phyloP scores from a whole-genome alignment of 805 yeast species.

The Helenozyma baotianmanensis region DNA sequence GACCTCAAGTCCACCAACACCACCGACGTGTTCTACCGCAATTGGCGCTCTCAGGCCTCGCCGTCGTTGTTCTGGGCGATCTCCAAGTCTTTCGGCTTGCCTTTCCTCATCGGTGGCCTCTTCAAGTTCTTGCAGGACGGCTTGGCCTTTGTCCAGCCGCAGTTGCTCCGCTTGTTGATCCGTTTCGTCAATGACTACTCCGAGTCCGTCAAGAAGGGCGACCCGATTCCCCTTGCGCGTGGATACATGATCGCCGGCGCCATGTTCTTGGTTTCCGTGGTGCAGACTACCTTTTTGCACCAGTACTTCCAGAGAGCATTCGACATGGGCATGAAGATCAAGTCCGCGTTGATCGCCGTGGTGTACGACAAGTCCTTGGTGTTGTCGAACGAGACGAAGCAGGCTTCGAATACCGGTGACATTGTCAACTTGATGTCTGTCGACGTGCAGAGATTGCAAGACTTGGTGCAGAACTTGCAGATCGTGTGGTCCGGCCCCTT shows the following conservation, averaged over 20 bases:
- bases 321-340: constrained; percentile 73
- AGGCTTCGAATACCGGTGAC: constrained; percentile 79
- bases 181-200: constrained; percentile 35
- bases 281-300: constrained; percentile 73
- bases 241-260: constrained; percentile 72
- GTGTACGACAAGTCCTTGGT: constrained; percentile 66
- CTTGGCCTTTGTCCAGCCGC: constrained; percentile 43
- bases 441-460: constrained; percentile 86
- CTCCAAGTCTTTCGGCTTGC: constrained; percentile 65
- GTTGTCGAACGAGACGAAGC: constrained; percentile 67
- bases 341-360: constrained; percentile 61
- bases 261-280: constrained; percentile 72
- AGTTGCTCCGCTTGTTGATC: constrained; percentile 30
- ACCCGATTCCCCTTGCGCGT: constrained; percentile 56
- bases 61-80: constrained; percentile 61
- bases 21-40: constrained; percentile 43
- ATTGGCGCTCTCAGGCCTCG: constrained; percentile 57
- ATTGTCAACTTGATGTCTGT: constrained; percentile 93
- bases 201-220: constrained; percentile 29
- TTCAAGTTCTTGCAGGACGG: constrained; percentile 73
- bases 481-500: constrained; percentile 92
- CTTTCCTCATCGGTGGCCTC: constrained; percentile 64
- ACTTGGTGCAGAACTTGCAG: constrained; percentile 71
- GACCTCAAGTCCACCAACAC: constrained; percentile 54
- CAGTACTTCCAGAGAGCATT: constrained; percentile 75